Base-by-base conservation (phyloP, 345 rosid species). In the Aegle marmelos region DNA sequence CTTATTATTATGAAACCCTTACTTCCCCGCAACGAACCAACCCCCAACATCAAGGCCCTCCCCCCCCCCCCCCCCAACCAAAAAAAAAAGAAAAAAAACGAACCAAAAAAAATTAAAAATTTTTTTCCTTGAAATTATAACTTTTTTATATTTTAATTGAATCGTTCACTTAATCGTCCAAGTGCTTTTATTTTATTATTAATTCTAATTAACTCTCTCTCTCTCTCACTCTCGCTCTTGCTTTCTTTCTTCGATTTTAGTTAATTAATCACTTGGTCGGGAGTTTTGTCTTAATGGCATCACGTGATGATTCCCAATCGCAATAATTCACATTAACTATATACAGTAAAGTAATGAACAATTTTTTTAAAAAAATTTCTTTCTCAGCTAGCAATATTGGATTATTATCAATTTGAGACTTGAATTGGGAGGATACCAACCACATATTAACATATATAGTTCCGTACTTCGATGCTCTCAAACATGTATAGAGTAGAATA, bases 301-400 rank as follows among this genome's bases (percentile, higher is more conserved):
- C 93, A 93, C 96, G 96, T 93, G 98, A 79, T 93, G 98, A 79
- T 87, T 91, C 89, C 90, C 77, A 88, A 69, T 87, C 89, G 87
- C 94, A 77, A 89, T 87, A 4, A 53, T 53, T 53, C 22, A 45
- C 50, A 45, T 45, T 45, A 45, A 45, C 16, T 3, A 45, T 13
- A 45, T 64, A 24, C 9, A 16, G 69, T 60, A 56, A 82, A 80
- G 80, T 79, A 76, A 66, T 79, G 71, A 76, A 69, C 87, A 78
- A 77, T 81, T 81, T 80, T 78, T 80, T 69, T 62, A 60, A n/a
- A n/a, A n/a, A n/a, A n/a, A n/a, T 64, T 37, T 37, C 79, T 70
- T 48, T 71, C 79, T 66, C 21, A 34, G 62, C 37, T 53, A 54
- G 5, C 31, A 8, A 59, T 56, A 21, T 16, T 33, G 11, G 13